Conservation (phyloP, 73 alveolate species). For the Blepharisma stoltei region DNA sequence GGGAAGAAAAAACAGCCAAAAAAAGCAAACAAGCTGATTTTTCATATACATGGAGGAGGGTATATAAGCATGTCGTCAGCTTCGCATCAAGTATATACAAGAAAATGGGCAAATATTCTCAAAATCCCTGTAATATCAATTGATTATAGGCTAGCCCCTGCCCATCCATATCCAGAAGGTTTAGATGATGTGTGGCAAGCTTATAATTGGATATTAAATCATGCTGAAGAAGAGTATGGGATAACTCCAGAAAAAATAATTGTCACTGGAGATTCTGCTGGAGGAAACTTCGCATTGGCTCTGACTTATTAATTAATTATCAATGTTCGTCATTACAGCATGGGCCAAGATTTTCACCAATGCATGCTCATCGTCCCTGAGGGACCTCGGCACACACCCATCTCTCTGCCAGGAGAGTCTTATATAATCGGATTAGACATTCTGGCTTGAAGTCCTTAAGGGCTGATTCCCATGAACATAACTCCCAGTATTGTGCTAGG, state of each 20-base stretch:
- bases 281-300: slow-evolving; percentile 85
- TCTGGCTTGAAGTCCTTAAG: too few relatives aligned
- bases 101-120: slow-evolving; percentile 78
- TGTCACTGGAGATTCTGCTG: slow-evolving; percentile 97
- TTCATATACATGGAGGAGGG: slow-evolving; percentile 99
- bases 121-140: slow-evolving; percentile 82
- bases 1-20: neutral
- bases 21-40: slow-evolving; percentile 39
- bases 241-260: slow-evolving; percentile 73
- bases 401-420: too few relatives aligned
- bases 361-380: too few relatives aligned
- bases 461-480: too few relatives aligned
- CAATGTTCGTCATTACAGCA: too few relatives aligned
- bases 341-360: too few relatives aligned
- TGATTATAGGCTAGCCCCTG: slow-evolving; percentile 94
- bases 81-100: slow-evolving; percentile 83
- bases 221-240: slow-evolving; percentile 64
- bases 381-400: too few relatives aligned
- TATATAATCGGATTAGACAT: too few relatives aligned
- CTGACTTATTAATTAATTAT: too few relatives aligned
- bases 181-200: slow-evolving; percentile 92
- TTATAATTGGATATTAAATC: slow-evolving; percentile 79
- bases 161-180: slow-evolving; percentile 86
- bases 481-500: too few relatives aligned
- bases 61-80: slow-evolving; percentile 91